Conservation (phyloP, 768 basidiomycete species). For the Mycena polygramma region DNA sequence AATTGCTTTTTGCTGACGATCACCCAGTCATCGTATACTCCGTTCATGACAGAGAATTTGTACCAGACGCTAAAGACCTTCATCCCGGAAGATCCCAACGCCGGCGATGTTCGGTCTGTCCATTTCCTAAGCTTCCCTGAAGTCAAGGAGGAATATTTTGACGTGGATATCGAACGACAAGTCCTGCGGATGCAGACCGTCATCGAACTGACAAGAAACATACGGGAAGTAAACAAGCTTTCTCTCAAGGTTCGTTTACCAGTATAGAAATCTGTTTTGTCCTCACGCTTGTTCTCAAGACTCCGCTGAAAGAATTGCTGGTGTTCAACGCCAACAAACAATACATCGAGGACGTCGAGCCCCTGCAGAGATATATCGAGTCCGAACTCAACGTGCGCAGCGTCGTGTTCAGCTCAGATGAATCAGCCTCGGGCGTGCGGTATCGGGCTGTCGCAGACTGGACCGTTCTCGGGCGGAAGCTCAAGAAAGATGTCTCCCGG, state of each 20-base stretch:
- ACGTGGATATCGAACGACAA: constrained; percentile 92
- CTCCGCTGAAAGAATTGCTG: constrained; percentile 91
- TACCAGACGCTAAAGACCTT: constrained; percentile 92
- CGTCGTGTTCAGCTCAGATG: constrained; percentile 90
- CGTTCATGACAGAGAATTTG: constrained; percentile 96
- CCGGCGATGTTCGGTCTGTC: constrained; percentile 88
- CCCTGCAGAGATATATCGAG: constrained; percentile 88
- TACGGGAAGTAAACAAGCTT: constrained; percentile 88
- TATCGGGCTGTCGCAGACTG: constrained; percentile 96
- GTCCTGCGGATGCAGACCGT: constrained; percentile 95
- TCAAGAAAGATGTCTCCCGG: constrained; percentile 90
- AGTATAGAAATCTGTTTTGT: constrained; percentile 5
- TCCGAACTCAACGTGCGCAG: constrained; percentile 97
- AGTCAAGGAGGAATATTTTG: constrained; percentile 95
- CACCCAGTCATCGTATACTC: constrained; percentile 93
- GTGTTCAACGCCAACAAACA: constrained; percentile 91
- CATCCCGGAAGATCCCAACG: constrained; percentile 80
- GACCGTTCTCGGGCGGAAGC: constrained; percentile 92
- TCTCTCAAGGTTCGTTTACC: constrained; percentile 85
- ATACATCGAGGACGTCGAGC: constrained; percentile 88
- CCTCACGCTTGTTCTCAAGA: constrained; percentile 60
- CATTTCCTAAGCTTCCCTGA: constrained; percentile 97
- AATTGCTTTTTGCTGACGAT: constrained; percentile 12
- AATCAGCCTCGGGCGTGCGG: constrained; percentile 85
- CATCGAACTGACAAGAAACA: constrained; percentile 90